Base-by-base conservation (phyloP, 2,329 filamentous ascomycete species). In the Monilinia polystroma region DNA sequence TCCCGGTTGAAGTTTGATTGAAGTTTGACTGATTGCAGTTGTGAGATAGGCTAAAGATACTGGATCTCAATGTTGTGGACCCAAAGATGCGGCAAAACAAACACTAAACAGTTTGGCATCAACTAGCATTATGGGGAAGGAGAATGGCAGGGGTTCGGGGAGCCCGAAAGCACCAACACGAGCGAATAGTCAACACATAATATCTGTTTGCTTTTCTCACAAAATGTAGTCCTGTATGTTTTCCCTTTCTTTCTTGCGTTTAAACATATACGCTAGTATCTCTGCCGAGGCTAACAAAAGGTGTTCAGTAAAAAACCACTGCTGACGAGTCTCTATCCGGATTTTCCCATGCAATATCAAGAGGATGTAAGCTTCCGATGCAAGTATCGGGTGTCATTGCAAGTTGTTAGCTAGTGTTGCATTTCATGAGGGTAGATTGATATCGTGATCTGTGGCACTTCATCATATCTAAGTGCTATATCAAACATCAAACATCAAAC, bases 41-140 rank as follows among this genome's bases (percentile, higher is more conserved):
- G 5, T 35, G 32, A 35, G 32, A 35, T 35, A 35, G 32, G 32
- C 32, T 35, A 35, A 35, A 35, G 32, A 35, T 35, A 35, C 32
- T 35, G 32, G 5, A 35, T 35, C 32, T 35, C 5, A 35, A 35
- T 1, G 32, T 35, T 35, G 32, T 35, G 32, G 32, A 35, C 5
- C 32, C 32, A 35, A 35, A 35, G 32, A 35, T 5, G 32, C 32
- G 32, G 32, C 56, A 45, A 3, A 47, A 49, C 6, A 10, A 59
- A 35, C 26, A 35, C 6, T 23, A n/a, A 8, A 47, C 32, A 35
- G 5, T 14, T 7, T 23, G 23, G 20, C 6, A 35, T n/a, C 16
- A 11, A 59, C 26, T 35, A 49, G 41, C 23, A 58, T 58, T 58
- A 58, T 58, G 38, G 23, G 38, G 26, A 47, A 47, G 56, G 20